These are phyloP conservation scores for Thelonectria blattea DNA, from an alignment of 2,329 filamentous ascomycete species.

Conservation along the genomic window DNA sequence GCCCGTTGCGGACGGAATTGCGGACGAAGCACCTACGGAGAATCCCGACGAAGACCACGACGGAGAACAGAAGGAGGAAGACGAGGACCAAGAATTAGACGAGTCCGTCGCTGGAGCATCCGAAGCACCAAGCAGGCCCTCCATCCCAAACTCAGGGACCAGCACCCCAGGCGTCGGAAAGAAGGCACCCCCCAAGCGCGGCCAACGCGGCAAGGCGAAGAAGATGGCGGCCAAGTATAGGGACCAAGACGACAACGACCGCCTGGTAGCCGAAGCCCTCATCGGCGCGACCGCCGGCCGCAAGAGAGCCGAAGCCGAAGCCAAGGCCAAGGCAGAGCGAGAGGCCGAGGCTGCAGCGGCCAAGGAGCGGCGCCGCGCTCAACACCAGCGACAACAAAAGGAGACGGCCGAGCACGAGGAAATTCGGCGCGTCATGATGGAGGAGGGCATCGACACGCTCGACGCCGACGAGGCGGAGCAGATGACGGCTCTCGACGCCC, in stretches of 20 bases:
- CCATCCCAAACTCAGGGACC: conserved; percentile 16
- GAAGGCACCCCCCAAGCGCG: conserved; percentile 63
- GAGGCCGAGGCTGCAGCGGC: conserved; percentile 69
- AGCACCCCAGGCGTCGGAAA: conserved; percentile 38
- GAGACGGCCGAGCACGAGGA: conserved; percentile 81
- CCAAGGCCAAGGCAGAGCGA: conserved; percentile 72
- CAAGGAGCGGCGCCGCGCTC: conserved; percentile 76
- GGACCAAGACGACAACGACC: conserved; percentile 93
- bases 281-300: conserved; percentile 76
- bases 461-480: conserved; percentile 65
- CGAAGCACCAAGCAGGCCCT: conserved; percentile 26
- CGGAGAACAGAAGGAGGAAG: conserved; percentile 27
- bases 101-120: conserved; percentile 25
- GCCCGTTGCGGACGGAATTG: conserved; percentile 28
- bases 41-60: conserved; percentile 40
- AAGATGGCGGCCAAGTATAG: conserved; percentile 90
- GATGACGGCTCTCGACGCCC: conserved; percentile 65
- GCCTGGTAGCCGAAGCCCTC: conserved; percentile 80
- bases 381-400: conserved; percentile 79
- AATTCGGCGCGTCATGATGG: conserved; percentile 63
- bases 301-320: conserved; percentile 72
- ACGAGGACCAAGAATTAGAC: conserved; percentile 34
- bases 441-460: conserved; percentile 63
- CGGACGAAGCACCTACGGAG: conserved; percentile 38
- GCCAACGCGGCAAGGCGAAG: conserved; percentile 83